Percentiles rank a stretch among this genome's conserved stretches.
Evolutionary conservation across 139 green algal genomes (phyloP).

Genomic region (Chloropicon primus): DNA sequence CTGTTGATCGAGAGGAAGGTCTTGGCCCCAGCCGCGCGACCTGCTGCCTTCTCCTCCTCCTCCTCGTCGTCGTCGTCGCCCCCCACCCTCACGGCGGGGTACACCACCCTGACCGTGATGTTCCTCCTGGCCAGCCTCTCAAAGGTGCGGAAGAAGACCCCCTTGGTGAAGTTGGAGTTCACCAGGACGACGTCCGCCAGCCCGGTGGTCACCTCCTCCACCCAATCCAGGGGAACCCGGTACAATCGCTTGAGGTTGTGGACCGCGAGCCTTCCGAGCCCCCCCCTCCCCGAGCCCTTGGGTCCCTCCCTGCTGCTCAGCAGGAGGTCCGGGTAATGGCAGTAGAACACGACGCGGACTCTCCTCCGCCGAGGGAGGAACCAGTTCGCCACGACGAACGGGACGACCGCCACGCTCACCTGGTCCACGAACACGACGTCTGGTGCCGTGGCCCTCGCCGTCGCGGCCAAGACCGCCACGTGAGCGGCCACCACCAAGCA

Average conservation of each 20-base stretch:
- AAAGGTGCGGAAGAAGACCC: not conserved
- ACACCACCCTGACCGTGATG: slow-evolving; percentile 54
- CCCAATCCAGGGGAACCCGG: slow-evolving; percentile 54
- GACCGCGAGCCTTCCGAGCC: slow-evolving; percentile 17
- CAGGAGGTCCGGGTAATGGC: slow-evolving; percentile 94
- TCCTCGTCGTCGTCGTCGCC: slow-evolving; percentile 13
- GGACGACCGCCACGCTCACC: not conserved
- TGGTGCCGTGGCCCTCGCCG: not conserved
- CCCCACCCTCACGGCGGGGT: slow-evolving; percentile 69
- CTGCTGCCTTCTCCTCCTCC: not conserved
- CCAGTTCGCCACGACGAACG: slow-evolving; percentile 33
- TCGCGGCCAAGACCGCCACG: slow-evolving; percentile 23
- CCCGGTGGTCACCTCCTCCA: slow-evolving; percentile 74
- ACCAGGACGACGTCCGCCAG: slow-evolving; percentile 32
- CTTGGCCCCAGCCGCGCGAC: slow-evolving; percentile 18
- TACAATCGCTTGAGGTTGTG: slow-evolving; percentile 17
- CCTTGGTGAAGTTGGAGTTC: slow-evolving; percentile 84
- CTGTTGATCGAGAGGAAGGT: slow-evolving; percentile 92
- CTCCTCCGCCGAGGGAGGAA: slow-evolving; percentile 47
- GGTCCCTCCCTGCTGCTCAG: slow-evolving; percentile 27
- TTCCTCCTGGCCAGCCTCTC: slow-evolving; percentile 1
- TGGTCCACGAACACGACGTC: not conserved
- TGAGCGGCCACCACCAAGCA: slow-evolving; percentile 51
- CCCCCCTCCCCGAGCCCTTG: not conserved
- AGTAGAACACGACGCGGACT: slow-evolving; percentile 85